A percentile compares a stretch with the other conserved stretches of the same genome.
Evolutionary conservation across 257 asterid genomes (phyloP).

Genomic region (Jacaranda copaia): DNA sequence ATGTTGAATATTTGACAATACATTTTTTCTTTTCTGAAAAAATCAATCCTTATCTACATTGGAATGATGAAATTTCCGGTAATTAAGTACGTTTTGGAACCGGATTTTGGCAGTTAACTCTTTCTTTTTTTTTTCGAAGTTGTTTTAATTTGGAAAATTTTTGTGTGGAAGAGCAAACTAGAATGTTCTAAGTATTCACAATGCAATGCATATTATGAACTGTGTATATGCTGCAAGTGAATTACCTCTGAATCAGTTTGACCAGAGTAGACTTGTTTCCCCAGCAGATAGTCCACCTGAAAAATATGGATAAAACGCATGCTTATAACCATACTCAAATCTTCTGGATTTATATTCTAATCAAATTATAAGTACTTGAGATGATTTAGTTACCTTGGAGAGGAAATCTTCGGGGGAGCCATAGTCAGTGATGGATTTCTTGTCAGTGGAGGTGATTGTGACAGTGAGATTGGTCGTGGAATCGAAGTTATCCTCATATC

Average conservation of each 20-base stretch:
- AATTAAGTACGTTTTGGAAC: too few relatives aligned
- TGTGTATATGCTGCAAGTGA: not conserved
- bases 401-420: constrained; percentile 79
- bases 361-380: not conserved
- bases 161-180: not conserved
- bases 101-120: too few relatives aligned
- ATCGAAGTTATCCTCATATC: constrained; percentile 89
- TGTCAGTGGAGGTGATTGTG: constrained; percentile 64
- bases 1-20: too few relatives aligned
- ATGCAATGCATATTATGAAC: not conserved
- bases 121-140: too few relatives aligned
- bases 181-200: not conserved
- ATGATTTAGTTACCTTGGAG: constrained; percentile 49
- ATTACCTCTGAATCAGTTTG: constrained; percentile 89
- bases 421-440: constrained; percentile 72
- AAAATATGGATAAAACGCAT: not conserved
- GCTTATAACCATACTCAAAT: not conserved
- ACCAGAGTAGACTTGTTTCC: constrained; percentile 85
- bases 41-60: too few relatives aligned
- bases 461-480: constrained; percentile 62
- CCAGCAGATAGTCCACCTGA: constrained; percentile 92
- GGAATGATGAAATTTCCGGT: too few relatives aligned
- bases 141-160: too few relatives aligned
- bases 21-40: too few relatives aligned
- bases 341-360: not conserved